Base-by-base conservation (phyloP, 257 asterid genomes). In the Fraxinus cuspidata region DNA sequence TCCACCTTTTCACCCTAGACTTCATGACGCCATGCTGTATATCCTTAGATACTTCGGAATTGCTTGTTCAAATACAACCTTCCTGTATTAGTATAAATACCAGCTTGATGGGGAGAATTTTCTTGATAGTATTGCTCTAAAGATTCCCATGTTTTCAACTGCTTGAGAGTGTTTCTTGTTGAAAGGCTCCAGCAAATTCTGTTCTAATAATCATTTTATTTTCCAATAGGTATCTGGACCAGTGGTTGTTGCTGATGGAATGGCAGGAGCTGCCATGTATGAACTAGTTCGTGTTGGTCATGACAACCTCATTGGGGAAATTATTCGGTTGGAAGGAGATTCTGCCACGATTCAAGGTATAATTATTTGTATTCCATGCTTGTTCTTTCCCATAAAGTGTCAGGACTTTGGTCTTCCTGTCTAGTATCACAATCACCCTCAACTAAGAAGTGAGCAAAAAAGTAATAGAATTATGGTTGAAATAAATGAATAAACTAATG, bases 191-290 rank as follows among this genome's bases (percentile, higher is more conserved):
- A 60, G 71, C 72, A 12, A 29, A 13, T 16, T 37, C 34, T 64
- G 34, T 37, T 32, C 3, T 70, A 31, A 19, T 63, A 40, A 29
- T 40, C 60, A 6, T 51, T 78, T 76, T 74, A 42, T 66, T 66
- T 42, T 35, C 37, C 7, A 42, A 37, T 78, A 95, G 99, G 99
- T 95, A 5, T 95, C 99, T 40, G 99, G 99, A 75, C 99, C 99
- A 0, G 99, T 95, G 78, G 99, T 95, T 25, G 92, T 95, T 83
- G 99, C 99, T 73, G 99, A 95, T 89, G 99, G 98, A 81, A 95
- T 95, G 99, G 93, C 87, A 2, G 99, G 99, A 76, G 99, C 99
- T 84, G 99, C 99, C 79, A 95, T 95, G 99, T 95, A 95, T 65
- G 99, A 95, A 75, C 88, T 95, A 70, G 99, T 95, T 73, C 99